A percentile compares a stretch with the other conserved stretches of the same genome.
phyloP scores from a whole-genome alignment of 179 eudicot genomes.

The Silene coronaria region DNA sequence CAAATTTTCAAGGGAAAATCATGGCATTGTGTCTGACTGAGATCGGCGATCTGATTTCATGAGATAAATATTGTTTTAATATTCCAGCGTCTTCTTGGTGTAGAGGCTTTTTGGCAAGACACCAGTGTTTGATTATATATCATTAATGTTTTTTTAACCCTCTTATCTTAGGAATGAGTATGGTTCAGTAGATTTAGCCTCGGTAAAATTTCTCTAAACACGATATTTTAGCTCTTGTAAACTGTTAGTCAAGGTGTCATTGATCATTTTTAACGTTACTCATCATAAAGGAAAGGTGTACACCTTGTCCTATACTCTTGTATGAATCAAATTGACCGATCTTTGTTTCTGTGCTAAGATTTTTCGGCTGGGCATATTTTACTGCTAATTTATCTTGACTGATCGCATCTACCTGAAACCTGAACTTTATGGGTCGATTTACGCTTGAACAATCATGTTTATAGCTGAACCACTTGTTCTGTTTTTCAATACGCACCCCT shows the following conservation, averaged over 20 bases:
- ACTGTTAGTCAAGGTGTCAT: not conserved
- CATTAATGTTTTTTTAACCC: too few relatives aligned
- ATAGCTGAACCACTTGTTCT: too few relatives aligned
- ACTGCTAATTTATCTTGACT: not conserved
- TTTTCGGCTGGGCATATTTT: not conserved
- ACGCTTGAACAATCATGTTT: not conserved
- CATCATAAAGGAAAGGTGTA: not conserved
- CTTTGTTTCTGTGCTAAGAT: too few relatives aligned
- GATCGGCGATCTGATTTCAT: not conserved
- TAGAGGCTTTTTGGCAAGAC: not conserved
- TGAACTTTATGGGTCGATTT: not conserved
- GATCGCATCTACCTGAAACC: not conserved
- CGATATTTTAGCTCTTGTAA: not conserved
- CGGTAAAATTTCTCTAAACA: not conserved
- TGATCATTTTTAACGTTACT: not conserved
- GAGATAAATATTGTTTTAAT: not conserved
- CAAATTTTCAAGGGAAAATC: not conserved
- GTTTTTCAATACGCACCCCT: not conserved
- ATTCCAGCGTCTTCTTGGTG: not conserved
- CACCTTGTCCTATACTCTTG: not conserved
- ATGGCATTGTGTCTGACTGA: not conserved
- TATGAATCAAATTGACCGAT: too few relatives aligned
- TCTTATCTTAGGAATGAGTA: too few relatives aligned
- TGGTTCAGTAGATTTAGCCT: too few relatives aligned
- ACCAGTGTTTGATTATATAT: too few relatives aligned